These are phyloP conservation scores for Russula dissimulans DNA, from an alignment of 768 basidiomycete species.

Conservation along the genomic window DNA sequence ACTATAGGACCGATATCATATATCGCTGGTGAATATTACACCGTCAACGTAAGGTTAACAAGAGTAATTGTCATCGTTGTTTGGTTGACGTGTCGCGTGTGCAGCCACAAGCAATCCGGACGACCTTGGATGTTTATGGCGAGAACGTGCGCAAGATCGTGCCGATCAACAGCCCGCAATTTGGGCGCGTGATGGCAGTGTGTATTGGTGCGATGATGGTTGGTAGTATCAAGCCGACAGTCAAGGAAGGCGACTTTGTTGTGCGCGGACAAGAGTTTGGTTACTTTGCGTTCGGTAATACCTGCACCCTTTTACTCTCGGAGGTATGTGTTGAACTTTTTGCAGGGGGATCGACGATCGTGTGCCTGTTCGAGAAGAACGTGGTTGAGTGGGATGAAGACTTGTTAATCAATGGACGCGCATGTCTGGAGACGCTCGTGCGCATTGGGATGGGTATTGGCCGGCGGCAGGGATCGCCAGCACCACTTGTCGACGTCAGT, in stretches of 20 bases:
- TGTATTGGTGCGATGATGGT: slow-evolving; percentile 96
- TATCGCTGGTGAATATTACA: slow-evolving; percentile 90
- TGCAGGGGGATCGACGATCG: slow-evolving; percentile 85
- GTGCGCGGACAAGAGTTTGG: slow-evolving; percentile 85
- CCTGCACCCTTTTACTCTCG: too few species aligned
- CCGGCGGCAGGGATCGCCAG: slow-evolving; percentile 20
- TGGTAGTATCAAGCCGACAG: slow-evolving; percentile 79
- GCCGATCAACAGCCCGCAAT: slow-evolving; percentile 81
- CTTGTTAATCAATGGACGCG: slow-evolving; percentile 70
- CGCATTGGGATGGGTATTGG: slow-evolving; percentile 86
- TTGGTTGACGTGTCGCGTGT: neutral
- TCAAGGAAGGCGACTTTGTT: slow-evolving; percentile 74
- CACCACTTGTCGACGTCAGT: neutral
- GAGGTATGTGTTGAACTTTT: neutral
- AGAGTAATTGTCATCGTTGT: neutral
- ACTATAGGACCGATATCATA: slow-evolving; percentile 73
- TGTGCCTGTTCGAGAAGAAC: slow-evolving; percentile 81
- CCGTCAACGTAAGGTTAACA: slow-evolving; percentile 65
- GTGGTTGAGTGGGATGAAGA: slow-evolving; percentile 89
- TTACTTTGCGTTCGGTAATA: slow-evolving; percentile 88
- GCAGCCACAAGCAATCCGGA: slow-evolving; percentile 89
- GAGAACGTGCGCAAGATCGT: slow-evolving; percentile 92
- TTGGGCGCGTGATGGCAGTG: slow-evolving; percentile 87
- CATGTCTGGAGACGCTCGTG: slow-evolving; percentile 84
- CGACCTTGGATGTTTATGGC: slow-evolving; percentile 84